Percentiles rank a stretch among this genome's conserved stretches.
These are phyloP conservation scores for Eleusine coracana DNA, from an alignment of 176 grass and related monocot species.

Conservation along the genomic window DNA sequence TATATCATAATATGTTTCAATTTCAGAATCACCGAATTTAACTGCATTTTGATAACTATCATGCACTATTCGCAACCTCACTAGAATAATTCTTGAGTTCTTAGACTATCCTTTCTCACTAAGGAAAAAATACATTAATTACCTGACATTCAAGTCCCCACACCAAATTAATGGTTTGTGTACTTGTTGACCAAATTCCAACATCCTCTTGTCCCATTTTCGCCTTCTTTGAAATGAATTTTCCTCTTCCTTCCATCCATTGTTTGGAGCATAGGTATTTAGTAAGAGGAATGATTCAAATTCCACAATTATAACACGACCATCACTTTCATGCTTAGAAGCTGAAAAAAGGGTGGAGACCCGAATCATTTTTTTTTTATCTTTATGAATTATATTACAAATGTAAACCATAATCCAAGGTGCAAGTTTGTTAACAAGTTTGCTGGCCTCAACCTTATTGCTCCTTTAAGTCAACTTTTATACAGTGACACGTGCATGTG, in stretches of 20 bases:
- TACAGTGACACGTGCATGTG: neutral
- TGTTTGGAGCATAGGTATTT: conserved; percentile 96
- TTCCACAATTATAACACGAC: conserved; percentile 91
- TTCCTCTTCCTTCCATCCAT: conserved; percentile 97
- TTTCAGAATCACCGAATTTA: conserved; percentile 6
- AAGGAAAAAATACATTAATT: conserved; percentile 22
- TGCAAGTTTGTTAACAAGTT: neutral
- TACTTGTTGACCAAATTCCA: conserved; percentile 82
- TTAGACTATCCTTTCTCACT: neutral
- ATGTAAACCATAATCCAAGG: conserved; percentile 12
- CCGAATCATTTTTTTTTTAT: conserved; percentile 18
- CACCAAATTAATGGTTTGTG: conserved; percentile 94
- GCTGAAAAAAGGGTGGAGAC: conserved; percentile 38
- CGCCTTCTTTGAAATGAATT: conserved; percentile 94
- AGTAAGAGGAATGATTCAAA: conserved; percentile 85
- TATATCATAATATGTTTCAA: conserved; percentile 15
- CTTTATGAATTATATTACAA: conserved; percentile 12
- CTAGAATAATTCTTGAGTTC: neutral
- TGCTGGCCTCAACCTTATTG: neutral
- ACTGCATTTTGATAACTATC: neutral
- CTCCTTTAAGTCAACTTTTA: conserved; percentile 4
- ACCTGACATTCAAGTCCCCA: conserved; percentile 95
- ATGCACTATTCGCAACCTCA: neutral
- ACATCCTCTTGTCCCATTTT: conserved; percentile 96
- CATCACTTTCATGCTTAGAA: conserved; percentile 88